phyloP scores from a whole-genome alignment of 1,284 basidiomycete species.

The Gastroboletus turbinatus region DNA sequence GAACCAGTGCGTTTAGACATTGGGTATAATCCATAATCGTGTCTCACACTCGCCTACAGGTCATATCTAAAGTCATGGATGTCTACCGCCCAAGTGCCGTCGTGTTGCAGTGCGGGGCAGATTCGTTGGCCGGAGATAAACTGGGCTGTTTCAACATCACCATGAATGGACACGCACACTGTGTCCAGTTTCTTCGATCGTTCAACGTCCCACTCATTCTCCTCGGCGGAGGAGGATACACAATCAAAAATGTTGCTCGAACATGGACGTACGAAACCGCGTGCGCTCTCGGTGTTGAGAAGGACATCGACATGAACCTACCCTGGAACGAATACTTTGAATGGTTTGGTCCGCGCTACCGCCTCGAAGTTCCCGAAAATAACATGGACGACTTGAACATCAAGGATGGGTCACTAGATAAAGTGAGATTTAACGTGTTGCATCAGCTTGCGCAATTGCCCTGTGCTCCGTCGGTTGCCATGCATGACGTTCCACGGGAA shows the following conservation, averaged over 20 bases:
- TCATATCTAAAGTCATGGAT: slow-evolving; percentile 86
- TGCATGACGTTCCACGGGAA: slow-evolving; percentile 81
- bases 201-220: slow-evolving; percentile 89
- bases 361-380: slow-evolving; percentile 87
- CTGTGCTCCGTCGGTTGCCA: slow-evolving; percentile 83
- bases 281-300: slow-evolving; percentile 83
- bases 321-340: slow-evolving; percentile 98
- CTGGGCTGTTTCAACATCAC: slow-evolving; percentile 95
- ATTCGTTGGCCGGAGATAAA: slow-evolving; percentile 94
- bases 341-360: slow-evolving; percentile 96
- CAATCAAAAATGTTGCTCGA: slow-evolving; percentile 92
- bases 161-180: slow-evolving; percentile 92
- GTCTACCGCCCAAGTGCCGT: slow-evolving; percentile 89
- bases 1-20: slow-evolving; percentile 66
- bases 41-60: slow-evolving; percentile 42
- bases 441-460: slow-evolving; percentile 78
- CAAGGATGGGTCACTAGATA: slow-evolving; percentile 78
- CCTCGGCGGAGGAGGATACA: slow-evolving; percentile 96
- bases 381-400: slow-evolving; percentile 96
- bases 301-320: slow-evolving; percentile 76
- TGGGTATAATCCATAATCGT: not conserved
- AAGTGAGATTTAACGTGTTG: slow-evolving; percentile 77
- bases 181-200: slow-evolving; percentile 83
- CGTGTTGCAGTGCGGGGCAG: slow-evolving; percentile 94
- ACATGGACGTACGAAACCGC: slow-evolving; percentile 98